Conservation (phyloP, 768 basidiomycete species). For the Antrodiella citrinella region DNA sequence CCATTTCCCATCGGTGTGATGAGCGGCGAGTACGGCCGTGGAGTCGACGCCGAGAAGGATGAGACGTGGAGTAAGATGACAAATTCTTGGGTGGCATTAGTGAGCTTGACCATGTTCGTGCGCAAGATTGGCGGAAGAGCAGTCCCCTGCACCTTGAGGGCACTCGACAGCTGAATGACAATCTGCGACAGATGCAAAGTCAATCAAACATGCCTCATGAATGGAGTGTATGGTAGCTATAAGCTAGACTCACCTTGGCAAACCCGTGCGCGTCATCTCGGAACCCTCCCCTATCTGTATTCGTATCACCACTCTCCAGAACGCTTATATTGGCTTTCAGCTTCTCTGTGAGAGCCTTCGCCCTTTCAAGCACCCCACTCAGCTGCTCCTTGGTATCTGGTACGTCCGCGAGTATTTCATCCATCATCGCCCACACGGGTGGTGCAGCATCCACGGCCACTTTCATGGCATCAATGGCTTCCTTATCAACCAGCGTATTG, state of each 20-base stretch:
- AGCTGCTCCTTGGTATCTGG: conserved; percentile 36
- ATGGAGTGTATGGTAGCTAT: too few species aligned
- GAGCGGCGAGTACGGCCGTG: conserved; percentile 56
- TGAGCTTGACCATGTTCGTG: conserved; percentile 65
- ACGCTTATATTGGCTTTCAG: conserved; percentile 51
- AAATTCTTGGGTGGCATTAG: conserved; percentile 80
- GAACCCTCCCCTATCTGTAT: conserved; percentile 50
- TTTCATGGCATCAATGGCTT: conserved; percentile 72
- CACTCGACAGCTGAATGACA: conserved; percentile 68
- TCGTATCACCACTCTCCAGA: conserved; percentile 48
- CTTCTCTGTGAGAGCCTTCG: conserved; percentile 55
- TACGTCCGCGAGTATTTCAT: conserved; percentile 49
- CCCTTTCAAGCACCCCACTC: conserved; percentile 47
- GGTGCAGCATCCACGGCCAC: conserved; percentile 74
- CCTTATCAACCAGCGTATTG: conserved; percentile 64
- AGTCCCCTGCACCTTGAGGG: conserved; percentile 57
- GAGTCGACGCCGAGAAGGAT: conserved; percentile 54
- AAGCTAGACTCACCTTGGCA: conserved; percentile 53
- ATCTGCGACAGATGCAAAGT: conserved; percentile 33
- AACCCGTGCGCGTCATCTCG: conserved; percentile 76
- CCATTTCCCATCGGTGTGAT: conserved; percentile 11
- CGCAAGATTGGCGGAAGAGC: conserved; percentile 51
- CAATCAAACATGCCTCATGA: not conserved
- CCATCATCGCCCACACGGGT: conserved; percentile 75
- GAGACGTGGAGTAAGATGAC: conserved; percentile 82